Conservation (phyloP, 2,329 filamentous ascomycete species). For the Davidsoniella eucalypti region DNA sequence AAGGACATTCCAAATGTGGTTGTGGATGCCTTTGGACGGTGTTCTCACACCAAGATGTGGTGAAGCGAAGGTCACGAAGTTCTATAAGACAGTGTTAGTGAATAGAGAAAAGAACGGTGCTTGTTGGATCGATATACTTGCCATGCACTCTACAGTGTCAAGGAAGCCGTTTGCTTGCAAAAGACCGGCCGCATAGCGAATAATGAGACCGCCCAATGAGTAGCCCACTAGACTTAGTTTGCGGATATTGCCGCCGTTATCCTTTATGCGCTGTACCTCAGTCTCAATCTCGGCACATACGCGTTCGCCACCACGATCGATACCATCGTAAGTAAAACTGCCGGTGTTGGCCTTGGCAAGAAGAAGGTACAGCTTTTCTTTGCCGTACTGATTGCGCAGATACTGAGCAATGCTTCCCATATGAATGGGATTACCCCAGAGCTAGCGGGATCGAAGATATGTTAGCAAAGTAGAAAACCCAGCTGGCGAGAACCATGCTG, state of each 20-base stretch:
- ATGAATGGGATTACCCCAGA: slow-evolving; percentile 69
- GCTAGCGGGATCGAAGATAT: slow-evolving; percentile 21
- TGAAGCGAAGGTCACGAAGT: slow-evolving; percentile 84
- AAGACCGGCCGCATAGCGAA: slow-evolving; percentile 72
- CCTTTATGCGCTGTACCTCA: slow-evolving; percentile 38
- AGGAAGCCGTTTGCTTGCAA: slow-evolving; percentile 68
- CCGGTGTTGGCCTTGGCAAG: slow-evolving; percentile 58
- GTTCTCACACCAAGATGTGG: slow-evolving; percentile 65
- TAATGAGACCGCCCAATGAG: slow-evolving; percentile 72
- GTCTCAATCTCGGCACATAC: slow-evolving; percentile 52
- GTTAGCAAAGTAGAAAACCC: background rate
- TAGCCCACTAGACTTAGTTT: slow-evolving; percentile 84
- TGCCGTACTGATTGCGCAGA: slow-evolving; percentile 42
- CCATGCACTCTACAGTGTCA: slow-evolving; percentile 62
- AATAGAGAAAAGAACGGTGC: too few species aligned
- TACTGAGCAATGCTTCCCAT: slow-evolving; percentile 50
- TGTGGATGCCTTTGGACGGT: slow-evolving; percentile 48
- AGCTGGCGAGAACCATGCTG: background rate
- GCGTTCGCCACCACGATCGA: slow-evolving; percentile 50
- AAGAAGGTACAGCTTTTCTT: slow-evolving; percentile 52
- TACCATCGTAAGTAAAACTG: slow-evolving; percentile 54
- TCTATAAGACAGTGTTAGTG: slow-evolving; percentile 28
- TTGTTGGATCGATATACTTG: slow-evolving; percentile 20
- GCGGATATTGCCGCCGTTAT: slow-evolving; percentile 51
- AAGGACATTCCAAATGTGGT: slow-evolving; percentile 64